Base-by-base conservation (phyloP, 2,329 filamentous ascomycete genomes). In the Trichoderma sp. region DNA sequence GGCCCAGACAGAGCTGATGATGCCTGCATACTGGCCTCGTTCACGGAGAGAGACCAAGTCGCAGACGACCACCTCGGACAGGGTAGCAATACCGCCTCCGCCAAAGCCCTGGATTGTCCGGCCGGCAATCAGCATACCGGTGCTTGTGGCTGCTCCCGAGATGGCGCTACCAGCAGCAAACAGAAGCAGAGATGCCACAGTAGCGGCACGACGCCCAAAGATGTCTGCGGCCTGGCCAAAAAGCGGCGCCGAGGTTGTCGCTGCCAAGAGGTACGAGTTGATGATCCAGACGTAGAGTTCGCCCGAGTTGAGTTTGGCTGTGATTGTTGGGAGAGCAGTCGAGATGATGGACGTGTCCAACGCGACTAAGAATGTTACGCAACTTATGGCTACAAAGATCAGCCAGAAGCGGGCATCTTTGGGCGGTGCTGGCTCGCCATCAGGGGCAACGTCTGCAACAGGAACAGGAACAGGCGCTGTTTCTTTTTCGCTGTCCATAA, bases 131-230 rank as follows among this genome's bases (percentile, higher is more conserved):
- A 93, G 82, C 79, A 87, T 86, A 0, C 77, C 79, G 0, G 82
- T 83, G 9, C 77, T 85, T 0, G 78, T 83, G 0, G 90, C 87
- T 0, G 85, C 85, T 0, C 88, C 90, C 45, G 83, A 85, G 3
- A 92, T 83, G 0, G 85, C 87, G 76, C 88, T 89, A 0, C 90
- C 90, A 0, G 90, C 77, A 3, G 83, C 83, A 78, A 91, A 91
- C 4, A 90, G 78, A 6, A 80, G 81, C 0, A 89, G 83, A 1
- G 85, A 80, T 1, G 78, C 62, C 4, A 89, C 81, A 8, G 83
- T 82, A 0, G 83, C 79, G n/a, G 80, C 83, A 33, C 87, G 84
- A 1, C 89, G 84, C 6, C 90, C 89, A 71, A 88, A 89, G 3
- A 90, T 83, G 74, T 89, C 84, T 11, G 86, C 83, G 0, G 87